A percentile compares a stretch with the other conserved stretches of the same genome.
Conservation (phyloP, 352 stramenopile genomes). For the Globisporangium cylindrosporum region DNA sequence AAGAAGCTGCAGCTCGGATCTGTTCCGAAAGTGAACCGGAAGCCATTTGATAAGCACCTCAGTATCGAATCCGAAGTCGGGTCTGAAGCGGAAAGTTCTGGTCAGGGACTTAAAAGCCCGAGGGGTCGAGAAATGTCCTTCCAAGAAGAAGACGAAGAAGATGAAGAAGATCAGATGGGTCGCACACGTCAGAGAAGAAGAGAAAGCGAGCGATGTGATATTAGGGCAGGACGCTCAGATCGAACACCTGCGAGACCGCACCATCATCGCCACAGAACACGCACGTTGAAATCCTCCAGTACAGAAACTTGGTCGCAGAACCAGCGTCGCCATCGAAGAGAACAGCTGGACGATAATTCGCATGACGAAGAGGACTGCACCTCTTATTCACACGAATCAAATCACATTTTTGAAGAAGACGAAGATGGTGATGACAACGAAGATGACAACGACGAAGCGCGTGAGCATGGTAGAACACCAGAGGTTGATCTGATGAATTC, state of each 20-base stretch:
- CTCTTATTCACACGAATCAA: not conserved
- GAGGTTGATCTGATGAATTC: constrained; percentile 12
- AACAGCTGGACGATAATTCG: not conserved
- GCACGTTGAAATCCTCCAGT: not conserved
- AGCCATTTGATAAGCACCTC: constrained; percentile 15
- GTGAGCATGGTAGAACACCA: constrained; percentile 9
- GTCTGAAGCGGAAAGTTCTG: not conserved
- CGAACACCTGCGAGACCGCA: not conserved
- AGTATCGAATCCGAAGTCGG: constrained; percentile 9
- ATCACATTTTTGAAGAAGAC: not conserved
- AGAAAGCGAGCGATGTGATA: not conserved
- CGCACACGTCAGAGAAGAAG: not conserved
- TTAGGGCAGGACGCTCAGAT: not conserved
- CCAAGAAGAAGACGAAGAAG: not conserved
- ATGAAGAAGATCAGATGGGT: not conserved
- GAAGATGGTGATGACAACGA: not conserved
- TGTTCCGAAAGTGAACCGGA: constrained; percentile 7
- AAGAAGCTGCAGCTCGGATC: not conserved
- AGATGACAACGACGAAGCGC: constrained; percentile 7
- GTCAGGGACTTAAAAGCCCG: not conserved
- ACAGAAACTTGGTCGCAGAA: not conserved
- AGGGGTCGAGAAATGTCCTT: not conserved
- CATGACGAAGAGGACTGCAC: not conserved
- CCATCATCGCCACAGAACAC: too few species aligned
- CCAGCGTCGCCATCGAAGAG: not conserved